These are phyloP conservation scores for Nothopassalora personata DNA, from an alignment of 2,329 filamentous ascomycete genomes.

Conservation along the genomic window DNA sequence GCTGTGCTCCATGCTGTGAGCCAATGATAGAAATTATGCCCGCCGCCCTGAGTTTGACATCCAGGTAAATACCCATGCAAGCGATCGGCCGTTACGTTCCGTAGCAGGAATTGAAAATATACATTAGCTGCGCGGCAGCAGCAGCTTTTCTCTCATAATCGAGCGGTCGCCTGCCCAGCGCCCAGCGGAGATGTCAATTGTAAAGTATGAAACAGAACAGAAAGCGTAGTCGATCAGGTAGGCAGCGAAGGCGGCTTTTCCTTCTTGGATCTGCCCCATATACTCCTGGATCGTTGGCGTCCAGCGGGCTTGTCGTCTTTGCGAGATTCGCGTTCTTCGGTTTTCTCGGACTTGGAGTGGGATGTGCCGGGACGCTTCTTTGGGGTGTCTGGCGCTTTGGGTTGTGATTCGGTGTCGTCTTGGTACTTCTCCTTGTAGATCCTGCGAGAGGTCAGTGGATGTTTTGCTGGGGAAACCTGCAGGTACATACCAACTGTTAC, in stretches of 20 bases:
- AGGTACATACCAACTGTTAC: constrained; percentile 83
- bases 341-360: constrained; percentile 10
- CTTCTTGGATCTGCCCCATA: constrained; percentile 8
- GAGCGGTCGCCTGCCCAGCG: neutral
- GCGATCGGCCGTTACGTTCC: neutral
- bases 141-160: neutral
- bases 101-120: neutral
- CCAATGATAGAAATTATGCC: neutral
- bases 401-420: constrained; percentile 37
- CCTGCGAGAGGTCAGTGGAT: constrained; percentile 47
- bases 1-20: neutral
- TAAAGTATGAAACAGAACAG: neutral
- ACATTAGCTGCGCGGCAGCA: neutral
- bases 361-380: constrained; percentile 17
- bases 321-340: neutral
- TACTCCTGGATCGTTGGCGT: constrained; percentile 11
- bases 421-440: constrained; percentile 94
- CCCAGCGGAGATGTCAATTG: neutral
- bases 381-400: constrained; percentile 4
- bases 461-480: neutral
- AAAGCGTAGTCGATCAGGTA: neutral
- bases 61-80: neutral
- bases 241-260: constrained; percentile 8
- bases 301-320: constrained; percentile 4
- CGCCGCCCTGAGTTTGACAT: neutral